Evolutionary conservation across 2,329 filamentous ascomycete genomes (phyloP), one percentile per base, ranked within the genome.

Genomic region (Paraconiothyrium sp.): DNA sequence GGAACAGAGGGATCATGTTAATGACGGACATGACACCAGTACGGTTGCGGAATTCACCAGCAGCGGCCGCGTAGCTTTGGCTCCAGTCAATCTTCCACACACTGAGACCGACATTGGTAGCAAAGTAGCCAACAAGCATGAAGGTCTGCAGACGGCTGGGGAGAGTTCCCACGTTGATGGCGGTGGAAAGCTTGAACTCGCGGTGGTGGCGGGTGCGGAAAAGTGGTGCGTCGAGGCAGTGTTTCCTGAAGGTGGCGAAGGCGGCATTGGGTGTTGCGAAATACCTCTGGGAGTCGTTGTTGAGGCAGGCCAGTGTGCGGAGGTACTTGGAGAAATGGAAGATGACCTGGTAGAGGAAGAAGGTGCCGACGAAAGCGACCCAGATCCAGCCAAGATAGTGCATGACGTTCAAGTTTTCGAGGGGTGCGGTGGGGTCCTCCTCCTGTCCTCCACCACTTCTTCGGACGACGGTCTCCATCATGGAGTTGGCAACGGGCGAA

Each of bases 1-100:
- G 77, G 78, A 93, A 91, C 4, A 94, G 82, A 1, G 92, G 91
- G 62, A 90, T 84, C 91, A 94, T 92, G 81, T 94, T 94, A 76
- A 92, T 86, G 46, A 89, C 86, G 7, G 90, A 80, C 63, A 94
- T 82, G 50, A 89, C 84, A 65, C 91, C 92, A 22, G 88, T 89
- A 37, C 91, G 87, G 78, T 91, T 91, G 66, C 90, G 84, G 55
- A 80, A 67, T 59, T 76, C 69, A 11, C 86, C 16, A 90, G 93
- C 66, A 91, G 94, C 79, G 90, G 94, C 74, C 88, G 94, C 72
- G 84, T 93, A 61, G 90, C 91, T 43, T 86, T 90, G 54, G 86
- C 86, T 60, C 82, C 83, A 74, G 76, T 90, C 72, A 87, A 97
- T 83, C 61, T 74, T 81, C 77, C 81, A 80, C 57, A 80, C 75